Base-by-base conservation (phyloP, 116 monocot genomes). In the Zostera marina region DNA sequence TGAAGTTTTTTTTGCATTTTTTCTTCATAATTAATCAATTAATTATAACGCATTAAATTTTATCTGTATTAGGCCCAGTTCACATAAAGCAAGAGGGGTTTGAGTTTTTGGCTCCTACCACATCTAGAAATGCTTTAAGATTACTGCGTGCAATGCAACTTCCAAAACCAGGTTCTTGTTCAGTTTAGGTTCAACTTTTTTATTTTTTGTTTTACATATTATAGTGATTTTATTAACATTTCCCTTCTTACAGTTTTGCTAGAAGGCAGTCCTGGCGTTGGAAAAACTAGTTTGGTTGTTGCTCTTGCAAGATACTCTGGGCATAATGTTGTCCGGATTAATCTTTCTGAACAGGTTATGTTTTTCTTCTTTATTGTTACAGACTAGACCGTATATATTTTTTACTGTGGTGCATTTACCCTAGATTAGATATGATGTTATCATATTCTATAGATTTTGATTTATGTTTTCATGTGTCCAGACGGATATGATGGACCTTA, bases 401-500 rank as follows among this genome's bases (percentile, higher is more conserved):
- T 58, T 24, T 2, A 44, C 5, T 11, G 10, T 9, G 9, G 8
- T 14, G 5, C 22, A 1, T 53, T 0, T 10, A 1, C 9, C 16
- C 11, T 22, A 21, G 9, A 10, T 11, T 5, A 5, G 0, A 53
- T n/a, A 53, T 2, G 13, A 40, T 57, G n/a, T 38, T 58, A 26
- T 38, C n/a, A 14, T 23, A 15, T 49, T 62, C 62, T 49, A 22
- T 54, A 23, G 17, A 23, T 54, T 38, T 9, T 61, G 8, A 24
- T 60, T 5, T 64, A 32, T 42, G 25, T 66, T 4, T 9, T 52
- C 44, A 20, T 11, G 63, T 1, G 12, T 59, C 11, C 76, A 92
- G 96, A 96, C 89, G 19, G 96, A 96, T 63, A 82, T 96, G 96
- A 88, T 96, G 96, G 96, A 96, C 69, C 76, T 96, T 8, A 64